Evolutionary conservation across 345 rosid species (phyloP).

Genomic region (Citrus mangshanensis): DNA sequence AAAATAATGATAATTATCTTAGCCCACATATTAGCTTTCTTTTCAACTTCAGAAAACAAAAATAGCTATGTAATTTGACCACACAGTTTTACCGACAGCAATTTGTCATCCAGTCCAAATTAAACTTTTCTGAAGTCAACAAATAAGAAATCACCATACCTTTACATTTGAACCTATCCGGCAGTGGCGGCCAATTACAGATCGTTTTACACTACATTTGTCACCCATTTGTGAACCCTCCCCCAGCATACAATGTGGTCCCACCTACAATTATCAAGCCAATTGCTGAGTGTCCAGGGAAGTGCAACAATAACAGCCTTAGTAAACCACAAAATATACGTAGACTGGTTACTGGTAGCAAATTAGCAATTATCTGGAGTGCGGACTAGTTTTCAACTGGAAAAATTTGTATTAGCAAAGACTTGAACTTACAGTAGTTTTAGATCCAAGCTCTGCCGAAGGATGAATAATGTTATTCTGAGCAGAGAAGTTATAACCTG

Average conservation of each 20-base stretch:
- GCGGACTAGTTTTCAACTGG: neutral
- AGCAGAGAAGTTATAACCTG: conserved; percentile 76
- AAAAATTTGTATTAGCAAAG: neutral
- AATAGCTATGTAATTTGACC: neutral
- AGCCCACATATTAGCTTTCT: neutral
- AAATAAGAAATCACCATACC: conserved; percentile 41
- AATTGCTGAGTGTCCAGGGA: neutral
- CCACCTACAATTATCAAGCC: conserved; percentile 54
- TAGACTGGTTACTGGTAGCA: neutral
- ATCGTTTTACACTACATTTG: conserved; percentile 93
- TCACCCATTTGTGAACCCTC: conserved; percentile 98
- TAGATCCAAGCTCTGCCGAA: conserved; percentile 79
- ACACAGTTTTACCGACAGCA: neutral
- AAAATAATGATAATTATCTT: neutral
- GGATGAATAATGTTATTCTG: conserved; percentile 81
- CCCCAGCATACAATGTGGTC: conserved; percentile 88
- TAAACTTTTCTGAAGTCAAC: neutral
- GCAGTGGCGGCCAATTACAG: conserved; percentile 95
- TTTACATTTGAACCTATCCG: conserved; percentile 95
- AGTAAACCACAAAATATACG: neutral
- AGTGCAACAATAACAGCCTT: neutral
- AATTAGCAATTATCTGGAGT: neutral
- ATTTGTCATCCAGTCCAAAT: neutral
- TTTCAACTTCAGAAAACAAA: neutral
- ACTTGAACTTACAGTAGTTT: conserved; percentile 65